Evolutionary conservation across 164 flowering plant species (phyloP), one percentile per base, ranked within the genome.

Genomic region (Vitis labrusca): DNA sequence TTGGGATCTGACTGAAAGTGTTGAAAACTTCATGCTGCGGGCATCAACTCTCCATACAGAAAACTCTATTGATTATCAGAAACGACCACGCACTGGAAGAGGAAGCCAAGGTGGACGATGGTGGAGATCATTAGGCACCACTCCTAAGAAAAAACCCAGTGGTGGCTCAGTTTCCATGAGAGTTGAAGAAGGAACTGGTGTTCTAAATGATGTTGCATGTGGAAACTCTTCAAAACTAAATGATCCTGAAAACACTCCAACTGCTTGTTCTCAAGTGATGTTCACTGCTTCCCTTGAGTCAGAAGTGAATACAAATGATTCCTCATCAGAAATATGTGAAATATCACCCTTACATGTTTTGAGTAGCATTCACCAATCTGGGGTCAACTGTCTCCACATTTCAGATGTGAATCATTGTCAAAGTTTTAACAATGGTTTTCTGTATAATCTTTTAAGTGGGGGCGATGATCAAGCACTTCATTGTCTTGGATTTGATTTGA

Each of bases 61-160:
- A 71, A 89, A 82, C 58, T 75, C 73, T 16, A 79, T 80, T 60
- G 91, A 91, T 68, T 83, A 76, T 74, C 93, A 88, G 78, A 87
- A 79, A 81, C 86, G 99, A 48, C 99, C 99, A 50, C 88, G 86
- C 17, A 96, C 99, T 37, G 99, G 99, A 54, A 93, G 99, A 80
- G 99, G 99, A 81, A 96, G 99, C 82, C 99, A 96, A 79, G 99
- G 99, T 60, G 99, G 99, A 53, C 81, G 99, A 71, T 74, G 85
- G 88, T 85, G 97, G 94, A 87, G 85, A 79, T 82, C 88, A 44
- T 56, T 85, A 63, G 68, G 79, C 59, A 69, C 27, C 49, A 37
- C 73, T n/a, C 60, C 83, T 16, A 83, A 78, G 77, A 72, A 73
- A 69, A 73, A 64, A 57, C 71, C 73, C 11, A 66, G 19, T 11